Conservation (phyloP, 805 yeast species). For the Sugiyamaella floridensis region DNA sequence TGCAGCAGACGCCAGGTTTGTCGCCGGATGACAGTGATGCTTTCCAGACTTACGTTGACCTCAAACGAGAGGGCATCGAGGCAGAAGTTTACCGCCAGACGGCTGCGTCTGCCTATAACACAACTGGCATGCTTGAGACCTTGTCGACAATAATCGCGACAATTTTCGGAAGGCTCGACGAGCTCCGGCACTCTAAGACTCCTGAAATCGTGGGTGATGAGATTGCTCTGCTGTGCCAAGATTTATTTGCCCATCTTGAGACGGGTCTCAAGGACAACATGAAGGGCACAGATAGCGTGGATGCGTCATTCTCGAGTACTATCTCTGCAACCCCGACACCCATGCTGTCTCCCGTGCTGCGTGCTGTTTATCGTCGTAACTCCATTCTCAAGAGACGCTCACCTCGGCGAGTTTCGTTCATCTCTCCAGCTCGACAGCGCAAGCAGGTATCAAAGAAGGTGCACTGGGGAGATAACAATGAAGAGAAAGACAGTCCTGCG, state of each 20-base stretch:
- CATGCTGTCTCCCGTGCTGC: background rate
- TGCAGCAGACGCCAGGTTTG: conserved; percentile 18
- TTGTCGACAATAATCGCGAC: conserved; percentile 3
- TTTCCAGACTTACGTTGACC: conserved; percentile 14
- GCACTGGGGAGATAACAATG: conserved; percentile 22
- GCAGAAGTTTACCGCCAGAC: conserved; percentile 2
- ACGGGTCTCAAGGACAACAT: background rate
- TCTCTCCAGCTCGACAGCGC: conserved; percentile 11
- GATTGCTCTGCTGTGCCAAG: background rate
- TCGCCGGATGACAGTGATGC: conserved; percentile 8
- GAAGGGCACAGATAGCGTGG: background rate
- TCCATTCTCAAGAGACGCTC: conserved; percentile 7
- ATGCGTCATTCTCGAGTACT: background rate
- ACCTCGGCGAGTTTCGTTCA: conserved; percentile 6
- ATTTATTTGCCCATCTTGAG: background rate
- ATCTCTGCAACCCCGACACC: background rate
- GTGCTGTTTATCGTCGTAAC: background rate
- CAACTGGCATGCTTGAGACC: conserved; percentile 3
- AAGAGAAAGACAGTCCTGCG: background rate
- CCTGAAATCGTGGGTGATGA: conserved; percentile 1
- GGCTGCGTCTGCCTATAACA: background rate
- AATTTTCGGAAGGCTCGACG: background rate
- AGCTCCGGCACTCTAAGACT: background rate
- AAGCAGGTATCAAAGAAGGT: conserved; percentile 20
- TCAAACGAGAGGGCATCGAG: conserved; percentile 6